phyloP scores from a whole-genome alignment of 2,329 filamentous ascomycete species.

The Fusarium tjaetaba region DNA sequence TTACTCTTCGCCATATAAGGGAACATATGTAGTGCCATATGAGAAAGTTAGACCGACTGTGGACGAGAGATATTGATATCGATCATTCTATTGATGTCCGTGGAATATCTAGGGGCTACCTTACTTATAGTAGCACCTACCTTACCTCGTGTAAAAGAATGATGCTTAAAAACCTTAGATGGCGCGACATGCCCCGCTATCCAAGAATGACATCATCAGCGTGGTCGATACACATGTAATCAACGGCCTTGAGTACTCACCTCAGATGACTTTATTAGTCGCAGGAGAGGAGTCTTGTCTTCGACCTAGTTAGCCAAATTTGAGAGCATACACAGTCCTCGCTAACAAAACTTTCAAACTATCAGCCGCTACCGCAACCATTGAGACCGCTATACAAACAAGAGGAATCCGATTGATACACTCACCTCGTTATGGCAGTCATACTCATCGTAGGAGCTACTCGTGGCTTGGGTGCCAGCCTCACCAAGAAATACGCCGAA shows the following conservation, averaged over 20 bases:
- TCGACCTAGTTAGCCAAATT: not conserved
- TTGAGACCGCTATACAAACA: not conserved
- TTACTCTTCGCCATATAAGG: not conserved
- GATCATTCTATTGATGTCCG: not conserved
- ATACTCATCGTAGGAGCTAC: conserved; percentile 75
- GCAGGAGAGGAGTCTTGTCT: not conserved
- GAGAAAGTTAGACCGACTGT: not conserved
- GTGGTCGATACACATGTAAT: not conserved
- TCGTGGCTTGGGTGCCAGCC: conserved; percentile 71
- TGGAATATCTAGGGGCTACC: too few relatives aligned
- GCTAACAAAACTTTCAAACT: not conserved
- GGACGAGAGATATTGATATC: not conserved
- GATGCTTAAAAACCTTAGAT: not conserved
- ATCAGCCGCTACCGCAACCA: not conserved
- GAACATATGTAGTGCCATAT: not conserved
- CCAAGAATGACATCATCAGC: not conserved
- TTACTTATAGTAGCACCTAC: not conserved
- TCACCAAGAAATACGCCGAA: conserved; percentile 67
- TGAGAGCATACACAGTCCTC: not conserved
- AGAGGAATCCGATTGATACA: not conserved
- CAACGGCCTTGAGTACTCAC: not conserved
- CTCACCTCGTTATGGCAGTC: conserved; percentile 51
- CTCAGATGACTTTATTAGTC: not conserved
- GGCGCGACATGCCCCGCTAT: not conserved
- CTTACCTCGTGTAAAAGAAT: not conserved